Evolutionary conservation across 257 asterid species (phyloP).

Genomic region (Cordia subcordata): DNA sequence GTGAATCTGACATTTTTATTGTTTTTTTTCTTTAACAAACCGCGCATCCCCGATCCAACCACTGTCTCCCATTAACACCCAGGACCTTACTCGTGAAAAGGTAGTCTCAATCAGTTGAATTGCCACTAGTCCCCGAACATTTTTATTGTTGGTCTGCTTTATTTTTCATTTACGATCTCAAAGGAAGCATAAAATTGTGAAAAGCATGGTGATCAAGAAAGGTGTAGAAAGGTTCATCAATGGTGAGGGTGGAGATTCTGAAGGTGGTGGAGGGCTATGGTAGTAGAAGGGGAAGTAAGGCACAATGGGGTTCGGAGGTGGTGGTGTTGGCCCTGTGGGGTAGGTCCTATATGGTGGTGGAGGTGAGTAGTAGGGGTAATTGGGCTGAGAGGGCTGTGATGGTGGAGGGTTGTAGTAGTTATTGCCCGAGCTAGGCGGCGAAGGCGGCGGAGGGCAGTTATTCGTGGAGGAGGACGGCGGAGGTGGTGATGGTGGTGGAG

Average conservation of each 20-base stretch:
- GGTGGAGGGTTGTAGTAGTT: constrained; percentile 44
- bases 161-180: constrained; percentile 4
- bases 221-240: constrained; percentile 12
- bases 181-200: constrained; percentile 8
- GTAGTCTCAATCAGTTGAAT: too few species aligned
- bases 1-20: constrained; percentile 50
- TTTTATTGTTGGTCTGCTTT: constrained; percentile 28
- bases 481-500: constrained; percentile 32
- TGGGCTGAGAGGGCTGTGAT: constrained; percentile 25
- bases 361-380: constrained; percentile 33
- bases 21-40: too few species aligned
- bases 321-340: constrained; percentile 62
- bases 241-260: constrained; percentile 18
- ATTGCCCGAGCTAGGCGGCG: constrained; percentile 14
- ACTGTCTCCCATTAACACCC: too few species aligned
- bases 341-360: constrained; percentile 37
- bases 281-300: constrained; percentile 83
- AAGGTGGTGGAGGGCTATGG: constrained; percentile 54
- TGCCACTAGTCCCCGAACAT: too few species aligned
- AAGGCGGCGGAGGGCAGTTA: constrained; percentile 61
- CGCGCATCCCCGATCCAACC: too few species aligned
- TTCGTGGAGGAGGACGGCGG: constrained; percentile 30
- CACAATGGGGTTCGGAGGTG: constrained; percentile 91
- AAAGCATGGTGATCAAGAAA: constrained; percentile 19
- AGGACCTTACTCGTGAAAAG: too few species aligned